Evolutionary conservation across 108 stramenopile genomes (phyloP).

Genomic region (Conticribra guillardii): DNA sequence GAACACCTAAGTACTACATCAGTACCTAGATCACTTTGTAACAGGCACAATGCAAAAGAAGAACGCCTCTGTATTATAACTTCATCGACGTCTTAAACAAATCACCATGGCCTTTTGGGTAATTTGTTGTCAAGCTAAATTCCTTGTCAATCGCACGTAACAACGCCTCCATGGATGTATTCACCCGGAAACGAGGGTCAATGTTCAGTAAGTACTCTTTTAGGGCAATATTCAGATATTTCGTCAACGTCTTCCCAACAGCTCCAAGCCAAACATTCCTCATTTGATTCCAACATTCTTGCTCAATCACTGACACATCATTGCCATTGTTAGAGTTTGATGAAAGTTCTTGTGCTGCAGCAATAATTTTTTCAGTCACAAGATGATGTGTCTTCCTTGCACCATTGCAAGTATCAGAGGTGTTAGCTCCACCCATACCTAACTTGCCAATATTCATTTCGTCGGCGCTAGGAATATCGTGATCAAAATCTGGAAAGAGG

Average conservation of each 20-base stretch:
- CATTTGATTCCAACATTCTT: constrained; percentile 32
- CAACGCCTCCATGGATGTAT: constrained; percentile 16
- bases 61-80: constrained; percentile 7
- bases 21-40: too few species aligned
- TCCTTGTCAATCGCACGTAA: constrained; percentile 24
- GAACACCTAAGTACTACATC: too few species aligned
- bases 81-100: constrained; percentile 11
- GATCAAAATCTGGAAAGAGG: neutral
- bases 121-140: constrained; percentile 20
- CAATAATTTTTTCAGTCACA: neutral
- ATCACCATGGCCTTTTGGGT: constrained; percentile 24
- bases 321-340: too few species aligned
- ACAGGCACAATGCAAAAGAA: constrained; percentile 18
- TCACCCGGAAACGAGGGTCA: constrained; percentile 21
- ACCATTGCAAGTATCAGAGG: constrained; percentile 22
- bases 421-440: constrained; percentile 8
- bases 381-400: constrained; percentile 22
- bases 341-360: constrained; percentile 11
- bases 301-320: too few species aligned
- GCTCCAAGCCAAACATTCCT: constrained; percentile 23
- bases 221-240: constrained; percentile 16
- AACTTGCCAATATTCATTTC: constrained; percentile 18
- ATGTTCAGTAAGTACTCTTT: constrained; percentile 18
- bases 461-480: neutral
- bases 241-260: constrained; percentile 16